These are phyloP conservation scores for Calonectria crousiana DNA, from an alignment of 2,329 filamentous ascomycete genomes.

Conservation along the genomic window DNA sequence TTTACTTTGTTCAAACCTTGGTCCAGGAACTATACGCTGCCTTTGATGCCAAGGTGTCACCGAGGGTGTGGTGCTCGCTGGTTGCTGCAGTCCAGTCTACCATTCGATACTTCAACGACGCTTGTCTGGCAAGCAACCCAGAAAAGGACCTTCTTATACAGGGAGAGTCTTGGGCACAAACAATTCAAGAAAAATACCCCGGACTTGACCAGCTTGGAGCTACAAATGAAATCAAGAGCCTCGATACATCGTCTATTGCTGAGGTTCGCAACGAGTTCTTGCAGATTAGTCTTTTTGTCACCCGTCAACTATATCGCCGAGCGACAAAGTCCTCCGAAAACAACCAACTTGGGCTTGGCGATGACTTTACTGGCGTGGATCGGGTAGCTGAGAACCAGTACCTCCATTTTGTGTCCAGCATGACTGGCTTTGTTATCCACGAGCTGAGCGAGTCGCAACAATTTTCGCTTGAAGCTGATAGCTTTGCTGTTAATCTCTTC, in stretches of 20 bases:
- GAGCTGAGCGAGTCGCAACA: slow-evolving; percentile 55
- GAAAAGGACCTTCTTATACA: slow-evolving; percentile 35
- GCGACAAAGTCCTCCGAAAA: slow-evolving; percentile 48
- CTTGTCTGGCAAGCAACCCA: slow-evolving; percentile 47
- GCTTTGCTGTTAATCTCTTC: slow-evolving; percentile 54
- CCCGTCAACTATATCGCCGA: slow-evolving; percentile 56
- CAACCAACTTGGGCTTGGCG: slow-evolving; percentile 46
- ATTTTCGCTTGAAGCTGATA: slow-evolving; percentile 46
- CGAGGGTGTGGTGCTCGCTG: slow-evolving; percentile 54
- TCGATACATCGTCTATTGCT: slow-evolving; percentile 30
- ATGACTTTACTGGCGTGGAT: slow-evolving; percentile 46
- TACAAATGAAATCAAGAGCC: not conserved
- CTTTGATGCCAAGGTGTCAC: slow-evolving; percentile 48
- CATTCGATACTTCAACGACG: slow-evolving; percentile 55
- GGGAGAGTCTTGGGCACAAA: slow-evolving; percentile 41
- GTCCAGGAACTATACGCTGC: slow-evolving; percentile 51
- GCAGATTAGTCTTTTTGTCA: slow-evolving; percentile 53
- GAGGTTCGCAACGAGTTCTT: slow-evolving; percentile 54
- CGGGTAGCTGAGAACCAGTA: slow-evolving; percentile 49
- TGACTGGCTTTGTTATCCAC: slow-evolving; percentile 53
- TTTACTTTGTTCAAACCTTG: slow-evolving; percentile 53
- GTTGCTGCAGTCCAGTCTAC: slow-evolving; percentile 52
- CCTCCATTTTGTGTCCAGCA: slow-evolving; percentile 50
- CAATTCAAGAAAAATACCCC: slow-evolving; percentile 46
- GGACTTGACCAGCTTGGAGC: slow-evolving; percentile 37